Percentiles rank a stretch among this genome's conserved stretches.
phyloP scores from a whole-genome alignment of 176 grass and related monocot genomes.

The Rhipidocladum racemiflorum region DNA sequence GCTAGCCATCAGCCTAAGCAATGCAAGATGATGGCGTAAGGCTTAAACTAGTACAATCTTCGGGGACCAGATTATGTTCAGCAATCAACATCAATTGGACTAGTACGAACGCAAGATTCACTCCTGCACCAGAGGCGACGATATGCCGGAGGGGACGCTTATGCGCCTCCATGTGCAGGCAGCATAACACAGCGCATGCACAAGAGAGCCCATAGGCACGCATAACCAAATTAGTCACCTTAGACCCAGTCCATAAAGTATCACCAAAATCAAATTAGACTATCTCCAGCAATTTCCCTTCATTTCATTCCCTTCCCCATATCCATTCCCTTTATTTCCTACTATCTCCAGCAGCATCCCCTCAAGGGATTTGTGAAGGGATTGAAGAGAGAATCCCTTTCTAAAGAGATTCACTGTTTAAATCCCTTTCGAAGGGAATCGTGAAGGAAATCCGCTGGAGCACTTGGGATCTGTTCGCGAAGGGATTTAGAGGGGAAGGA shows the following conservation, averaged over 20 bases:
- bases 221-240: neutral
- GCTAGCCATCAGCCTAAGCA: constrained; percentile 26
- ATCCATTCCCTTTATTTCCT: too few species aligned
- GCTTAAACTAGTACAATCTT: constrained; percentile 25
- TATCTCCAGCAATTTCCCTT: too few species aligned
- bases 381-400: too few species aligned
- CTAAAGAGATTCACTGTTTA: too few species aligned
- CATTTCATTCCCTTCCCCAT: too few species aligned
- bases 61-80: constrained; percentile 38
- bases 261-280: neutral
- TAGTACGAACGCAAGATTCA: neutral
- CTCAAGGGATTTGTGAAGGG: too few species aligned
- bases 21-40: constrained; percentile 1
- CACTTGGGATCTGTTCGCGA: too few species aligned
- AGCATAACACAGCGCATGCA: neutral
- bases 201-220: neutral
- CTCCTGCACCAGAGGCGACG: neutral
- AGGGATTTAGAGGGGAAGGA: too few species aligned
- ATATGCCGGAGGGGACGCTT: neutral
- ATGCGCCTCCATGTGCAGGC: constrained; percentile 19
- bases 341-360: too few species aligned
- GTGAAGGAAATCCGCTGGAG: too few species aligned
- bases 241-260: neutral
- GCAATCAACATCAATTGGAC: constrained; percentile 27
- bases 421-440: too few species aligned